Evolutionary conservation across 257 asterid species (phyloP).

Genomic region (Solanum paucissectum): DNA sequence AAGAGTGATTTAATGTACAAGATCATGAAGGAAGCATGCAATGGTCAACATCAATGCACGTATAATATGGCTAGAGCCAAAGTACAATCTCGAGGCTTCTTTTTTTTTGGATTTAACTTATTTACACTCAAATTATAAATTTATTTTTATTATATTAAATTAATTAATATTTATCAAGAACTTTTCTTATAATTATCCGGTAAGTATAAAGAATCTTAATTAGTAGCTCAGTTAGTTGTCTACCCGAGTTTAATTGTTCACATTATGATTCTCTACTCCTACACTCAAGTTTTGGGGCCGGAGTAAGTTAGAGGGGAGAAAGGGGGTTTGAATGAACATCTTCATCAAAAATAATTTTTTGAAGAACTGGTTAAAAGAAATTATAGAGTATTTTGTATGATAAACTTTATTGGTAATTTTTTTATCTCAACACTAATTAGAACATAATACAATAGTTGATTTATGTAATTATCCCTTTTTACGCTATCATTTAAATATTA

Average conservation of each 20-base stretch:
- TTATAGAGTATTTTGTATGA: background rate
- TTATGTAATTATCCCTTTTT: background rate
- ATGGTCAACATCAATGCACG: constrained; percentile 24
- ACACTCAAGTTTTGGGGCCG: background rate
- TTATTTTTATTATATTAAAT: no score
- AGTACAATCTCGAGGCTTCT: constrained; percentile 14
- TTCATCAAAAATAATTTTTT: background rate
- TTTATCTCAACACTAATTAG: background rate
- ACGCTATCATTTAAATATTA: background rate
- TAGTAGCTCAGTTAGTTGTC: background rate
- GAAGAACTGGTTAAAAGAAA: background rate
- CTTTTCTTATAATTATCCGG: background rate
- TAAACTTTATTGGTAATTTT: background rate
- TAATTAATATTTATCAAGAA: no score
- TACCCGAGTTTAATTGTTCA: no score
- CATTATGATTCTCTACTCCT: background rate
- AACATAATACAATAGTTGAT: background rate
- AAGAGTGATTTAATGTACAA: background rate
- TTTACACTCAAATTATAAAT: background rate
- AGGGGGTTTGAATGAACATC: background rate
- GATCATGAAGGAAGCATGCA: background rate
- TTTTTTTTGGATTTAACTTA: background rate
- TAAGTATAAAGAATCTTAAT: background rate
- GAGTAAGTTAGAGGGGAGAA: background rate
- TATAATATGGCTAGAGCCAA: constrained; percentile 3